Evolutionary conservation across 441 rosid genomes (phyloP), one percentile per base, ranked within the genome.

Genomic region (Gossypium laxum): DNA sequence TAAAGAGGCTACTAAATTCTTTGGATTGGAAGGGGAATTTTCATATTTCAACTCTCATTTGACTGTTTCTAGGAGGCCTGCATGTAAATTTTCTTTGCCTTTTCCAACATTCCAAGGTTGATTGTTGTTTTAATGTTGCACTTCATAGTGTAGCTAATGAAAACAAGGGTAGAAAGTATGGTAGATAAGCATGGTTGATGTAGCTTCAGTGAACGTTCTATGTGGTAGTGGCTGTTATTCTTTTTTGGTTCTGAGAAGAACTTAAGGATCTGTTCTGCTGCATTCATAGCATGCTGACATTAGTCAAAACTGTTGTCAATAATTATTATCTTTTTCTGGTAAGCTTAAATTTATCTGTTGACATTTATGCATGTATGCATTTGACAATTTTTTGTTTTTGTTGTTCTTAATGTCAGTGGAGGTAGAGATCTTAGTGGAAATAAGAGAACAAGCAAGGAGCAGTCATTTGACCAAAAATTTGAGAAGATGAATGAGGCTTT

Each of bases 381-480:
- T 41, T 72, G 69, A 60, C 21, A 69, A 22, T 38, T 52, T 12
- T 41, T 70, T 65, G 55, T 52, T 60, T 62, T 54, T n/a, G 19
- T 75, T 54, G 67, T 15, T 52, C 71, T 48, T 45, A 52, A 70
- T 62, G 48, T 26, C 77, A 89, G 92, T 18, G 92, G 92, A 10
- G 92, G 95, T 15, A 76, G 88, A 61, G 95, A 89, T 71, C 80
- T 87, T 0, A 83, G 83, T 2, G 89, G 92, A 2, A 89, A 89
- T 67, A 89, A 75, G 68, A 72, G 87, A 26, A 89, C 95, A 26
- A 89, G 82, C 80, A 87, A 81, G 75, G 76, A 76, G 3, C 91
- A 89, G 38, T 83, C 90, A 8, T 86, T 80, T 63, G 89, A 87
- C 61, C 92, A 89, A 74, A 78, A 59, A 12, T 87, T 86, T 65